phyloP scores from a whole-genome alignment of 176 grass and related monocot species.

The Eleusine coracana region DNA sequence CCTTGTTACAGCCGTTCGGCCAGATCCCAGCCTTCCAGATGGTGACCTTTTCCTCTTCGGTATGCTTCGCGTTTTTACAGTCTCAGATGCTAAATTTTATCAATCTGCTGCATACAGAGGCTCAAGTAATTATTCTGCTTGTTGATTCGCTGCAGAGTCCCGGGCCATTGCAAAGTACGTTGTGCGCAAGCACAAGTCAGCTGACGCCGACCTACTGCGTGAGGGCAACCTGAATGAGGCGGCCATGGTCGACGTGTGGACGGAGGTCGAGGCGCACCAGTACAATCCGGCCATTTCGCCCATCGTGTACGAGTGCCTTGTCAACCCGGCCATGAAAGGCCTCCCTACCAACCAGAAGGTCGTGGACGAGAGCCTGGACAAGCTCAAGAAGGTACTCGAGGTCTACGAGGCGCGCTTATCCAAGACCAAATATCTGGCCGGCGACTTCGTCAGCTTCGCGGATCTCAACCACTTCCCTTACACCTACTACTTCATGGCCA shows the following conservation, averaged over 20 bases:
- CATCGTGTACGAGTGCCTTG: constrained; percentile 12
- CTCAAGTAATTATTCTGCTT: too few relatives aligned
- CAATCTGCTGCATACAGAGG: background rate
- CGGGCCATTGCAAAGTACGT: constrained; percentile 36
- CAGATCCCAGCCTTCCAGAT: constrained; percentile 51
- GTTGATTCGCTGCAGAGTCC: constrained; percentile 17
- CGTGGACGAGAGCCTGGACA: background rate
- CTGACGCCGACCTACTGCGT: background rate
- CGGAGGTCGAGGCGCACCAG: constrained; percentile 42
- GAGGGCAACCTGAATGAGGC: background rate
- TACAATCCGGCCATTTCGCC: constrained; percentile 9
- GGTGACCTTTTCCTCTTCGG: constrained; percentile 38
- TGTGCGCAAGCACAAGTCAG: constrained; percentile 22
- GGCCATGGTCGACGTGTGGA: constrained; percentile 35
- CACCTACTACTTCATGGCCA: constrained; percentile 24
- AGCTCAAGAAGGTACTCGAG: constrained; percentile 21
- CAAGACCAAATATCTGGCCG: constrained; percentile 18
- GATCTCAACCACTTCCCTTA: constrained; percentile 32
- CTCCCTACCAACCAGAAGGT: background rate
- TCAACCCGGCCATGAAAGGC: background rate
- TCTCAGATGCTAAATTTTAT: background rate
- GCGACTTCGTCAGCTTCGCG: constrained; percentile 30
- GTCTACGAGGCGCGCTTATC: constrained; percentile 27
- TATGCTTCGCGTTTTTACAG: background rate
- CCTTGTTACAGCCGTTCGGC: constrained; percentile 40